A percentile compares a stretch with the other conserved stretches of the same genome.
Evolutionary conservation across 2,329 filamentous ascomycete genomes (phyloP).

Genomic region (Nannizzia gypsea): DNA sequence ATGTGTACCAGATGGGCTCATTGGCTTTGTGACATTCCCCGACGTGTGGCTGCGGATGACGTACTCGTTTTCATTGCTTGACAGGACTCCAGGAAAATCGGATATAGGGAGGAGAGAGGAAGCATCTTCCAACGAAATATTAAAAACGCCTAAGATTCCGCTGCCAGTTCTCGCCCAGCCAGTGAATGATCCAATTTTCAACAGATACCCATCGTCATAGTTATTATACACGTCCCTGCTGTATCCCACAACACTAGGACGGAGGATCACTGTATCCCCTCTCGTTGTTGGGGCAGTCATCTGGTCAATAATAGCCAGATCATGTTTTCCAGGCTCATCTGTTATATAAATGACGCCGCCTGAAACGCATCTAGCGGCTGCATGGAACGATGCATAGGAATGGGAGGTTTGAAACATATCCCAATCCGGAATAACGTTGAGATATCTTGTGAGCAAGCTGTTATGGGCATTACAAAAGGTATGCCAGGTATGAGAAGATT

Average conservation of each 20-base stretch:
- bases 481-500: slow-evolving; percentile 81
- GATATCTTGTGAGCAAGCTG: slow-evolving; percentile 63
- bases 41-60: slow-evolving; percentile 61
- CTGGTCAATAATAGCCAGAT: slow-evolving; percentile 61
- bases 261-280: slow-evolving; percentile 66
- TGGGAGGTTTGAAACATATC: slow-evolving; percentile 62
- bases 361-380: slow-evolving; percentile 75
- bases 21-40: slow-evolving; percentile 43
- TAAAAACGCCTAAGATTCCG: slow-evolving; percentile 74
- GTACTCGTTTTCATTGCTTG: slow-evolving; percentile 43
- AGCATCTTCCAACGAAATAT: slow-evolving; percentile 52
- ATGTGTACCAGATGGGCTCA: slow-evolving; percentile 22
- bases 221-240: slow-evolving; percentile 60
- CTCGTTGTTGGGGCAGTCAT: slow-evolving; percentile 65
- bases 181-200: slow-evolving; percentile 71
- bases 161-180: slow-evolving; percentile 57
- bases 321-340: slow-evolving; percentile 71
- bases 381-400: slow-evolving; percentile 69
- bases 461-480: slow-evolving; percentile 92
- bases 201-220: slow-evolving; percentile 59
- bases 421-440: slow-evolving; percentile 81
- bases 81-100: slow-evolving; percentile 59
- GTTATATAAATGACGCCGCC: slow-evolving; percentile 94
- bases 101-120: slow-evolving; percentile 59
- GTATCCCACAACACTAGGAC: slow-evolving; percentile 63